phyloP scores from a whole-genome alignment of 495 filamentous ascomycete species.

The Arthonia radiata region DNA sequence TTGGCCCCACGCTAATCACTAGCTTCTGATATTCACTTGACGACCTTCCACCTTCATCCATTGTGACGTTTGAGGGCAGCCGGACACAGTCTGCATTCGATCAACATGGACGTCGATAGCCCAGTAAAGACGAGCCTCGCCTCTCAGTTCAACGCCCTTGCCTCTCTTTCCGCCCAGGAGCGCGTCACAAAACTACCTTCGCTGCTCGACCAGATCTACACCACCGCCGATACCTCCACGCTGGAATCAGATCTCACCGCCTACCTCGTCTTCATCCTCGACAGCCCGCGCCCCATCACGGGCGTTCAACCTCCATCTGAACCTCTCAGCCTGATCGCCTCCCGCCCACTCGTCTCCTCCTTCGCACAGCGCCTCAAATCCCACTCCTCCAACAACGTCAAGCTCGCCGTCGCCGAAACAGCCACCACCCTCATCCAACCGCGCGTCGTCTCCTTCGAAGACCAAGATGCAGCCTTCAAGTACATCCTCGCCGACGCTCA shows the following conservation, averaged over 20 bases:
- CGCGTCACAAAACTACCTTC: no score
- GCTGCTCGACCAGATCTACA: conserved; percentile 40
- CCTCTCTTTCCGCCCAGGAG: no score
- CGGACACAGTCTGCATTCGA: no score
- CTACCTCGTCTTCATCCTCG: conserved; percentile 36
- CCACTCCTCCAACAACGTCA: conserved; percentile 29
- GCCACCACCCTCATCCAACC: conserved; percentile 38
- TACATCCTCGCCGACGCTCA: conserved; percentile 63
- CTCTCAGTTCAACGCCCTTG: no score
- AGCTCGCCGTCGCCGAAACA: conserved; percentile 44
- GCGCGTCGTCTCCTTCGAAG: conserved; percentile 54
- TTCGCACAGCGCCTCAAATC: conserved; percentile 35
- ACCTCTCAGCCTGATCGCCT: conserved; percentile 43
- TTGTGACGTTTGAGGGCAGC: no score
- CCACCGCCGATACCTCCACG: conserved; percentile 24
- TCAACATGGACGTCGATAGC: no score
- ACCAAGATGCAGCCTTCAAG: conserved; percentile 54
- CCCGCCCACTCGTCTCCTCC: conserved; percentile 40
- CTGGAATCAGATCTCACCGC: conserved; percentile 40
- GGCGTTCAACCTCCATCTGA: neutral
- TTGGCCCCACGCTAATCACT: no score
- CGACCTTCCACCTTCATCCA: no score
- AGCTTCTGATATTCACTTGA: no score
- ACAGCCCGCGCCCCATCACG: conserved; percentile 22
- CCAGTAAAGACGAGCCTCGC: no score